Evolutionary conservation across 192 early-diverging fungal genomes (phyloP), one percentile per base, ranked within the genome.

Genomic region (Physocladia obscura): DNA sequence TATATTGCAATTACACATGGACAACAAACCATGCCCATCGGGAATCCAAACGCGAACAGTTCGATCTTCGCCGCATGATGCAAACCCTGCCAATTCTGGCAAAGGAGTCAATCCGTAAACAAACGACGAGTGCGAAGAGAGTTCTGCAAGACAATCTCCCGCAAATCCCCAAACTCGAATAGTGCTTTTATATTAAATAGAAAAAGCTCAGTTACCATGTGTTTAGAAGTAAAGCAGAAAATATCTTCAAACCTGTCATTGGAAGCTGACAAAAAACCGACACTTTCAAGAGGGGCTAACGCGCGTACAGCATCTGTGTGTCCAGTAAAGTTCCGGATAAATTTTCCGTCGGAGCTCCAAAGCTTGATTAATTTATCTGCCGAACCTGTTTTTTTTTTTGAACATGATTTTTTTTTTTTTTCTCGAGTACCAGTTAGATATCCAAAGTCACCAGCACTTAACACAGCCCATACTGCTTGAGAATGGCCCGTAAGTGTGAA

Each of bases 21-120:
- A n/a, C n/a, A 17, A 47, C 5, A 1, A 4, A 58, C 57, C 35
- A 57, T 44, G 73, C 87, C 91, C 84, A 52, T 85, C 79, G 8
- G 36, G n/a, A 15, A 26, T 30, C 96, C 96, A 99, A 3, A 95
- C 81, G 19, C 89, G 83, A 8, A 94, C 83, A 2, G 92, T 85
- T 35, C 96, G 84, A 67, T 99, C 98, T 83, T 99, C 98, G 59
- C 95, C 98, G 39, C 91, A 84, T 0, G 94, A 97, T 4, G 92
- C 89, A 51, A 96, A 79, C 58, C 93, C 88, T 34, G 91, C 93
- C n/a, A n/a, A n/a, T 2, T 84, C 81, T 47, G 85, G 76, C n/a
- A 92, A 31, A 31, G 17, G 73, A 75, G 36, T 96, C 64, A 4
- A 89, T 78, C 65, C 65, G 77, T 99, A 99, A 2, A 99, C 89